Conservation (phyloP, 208 protist species). For the Crithidia thermophila region DNA sequence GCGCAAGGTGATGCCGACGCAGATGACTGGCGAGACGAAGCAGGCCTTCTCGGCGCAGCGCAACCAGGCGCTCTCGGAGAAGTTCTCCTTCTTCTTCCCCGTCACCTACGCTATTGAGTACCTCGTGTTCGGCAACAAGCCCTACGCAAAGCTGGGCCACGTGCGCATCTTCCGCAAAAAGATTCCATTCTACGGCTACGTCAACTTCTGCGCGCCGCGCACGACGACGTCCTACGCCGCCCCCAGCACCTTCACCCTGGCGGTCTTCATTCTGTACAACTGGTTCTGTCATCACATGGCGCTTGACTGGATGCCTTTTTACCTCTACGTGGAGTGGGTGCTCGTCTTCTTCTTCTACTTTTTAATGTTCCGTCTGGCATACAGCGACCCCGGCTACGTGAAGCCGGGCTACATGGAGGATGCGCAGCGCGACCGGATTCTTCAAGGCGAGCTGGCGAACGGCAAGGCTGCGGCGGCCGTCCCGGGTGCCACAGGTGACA, state of each 20-base stretch:
- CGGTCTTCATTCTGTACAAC: constrained; percentile 33
- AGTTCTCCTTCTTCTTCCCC: constrained; percentile 71
- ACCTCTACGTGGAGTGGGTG: constrained; percentile 32
- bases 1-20: constrained; percentile 53
- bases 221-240: constrained; percentile 77
- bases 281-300: constrained; percentile 41
- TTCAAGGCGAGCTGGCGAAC: too few species aligned
- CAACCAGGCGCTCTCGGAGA: constrained; percentile 57
- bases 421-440: not conserved
- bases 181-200: constrained; percentile 60
- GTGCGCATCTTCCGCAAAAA: constrained; percentile 79
- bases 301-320: constrained; percentile 42
- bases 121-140: constrained; percentile 71
- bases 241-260: constrained; percentile 35
- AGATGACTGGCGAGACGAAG: constrained; percentile 64
- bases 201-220: constrained; percentile 66
- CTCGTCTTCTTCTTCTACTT: constrained; percentile 51
- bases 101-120: constrained; percentile 74
- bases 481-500: constrained; percentile 19
- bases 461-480: constrained; percentile 6
- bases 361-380: constrained; percentile 51
- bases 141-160: constrained; percentile 65
- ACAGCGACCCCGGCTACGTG: constrained; percentile 84
- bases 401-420: constrained; percentile 70
- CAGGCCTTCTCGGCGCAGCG: constrained; percentile 73